These are phyloP conservation scores for Cadophora sp. DNA, from an alignment of 2,329 filamentous ascomycete genomes.

Conservation along the genomic window DNA sequence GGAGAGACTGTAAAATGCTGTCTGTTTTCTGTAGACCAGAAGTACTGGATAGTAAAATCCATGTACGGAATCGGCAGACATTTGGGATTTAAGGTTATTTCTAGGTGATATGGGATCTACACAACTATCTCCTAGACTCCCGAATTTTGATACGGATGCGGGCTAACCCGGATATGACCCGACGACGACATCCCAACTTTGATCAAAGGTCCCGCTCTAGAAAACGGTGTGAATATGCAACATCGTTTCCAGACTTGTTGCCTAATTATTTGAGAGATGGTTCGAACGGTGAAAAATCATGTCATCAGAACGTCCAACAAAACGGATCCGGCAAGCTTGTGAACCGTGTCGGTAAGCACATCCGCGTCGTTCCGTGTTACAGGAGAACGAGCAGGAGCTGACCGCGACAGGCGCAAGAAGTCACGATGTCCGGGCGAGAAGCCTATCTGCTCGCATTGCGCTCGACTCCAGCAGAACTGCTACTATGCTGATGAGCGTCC, in stretches of 20 bases:
- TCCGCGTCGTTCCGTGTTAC: not conserved
- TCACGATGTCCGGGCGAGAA: conserved; percentile 57
- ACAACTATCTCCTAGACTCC: too few relatives aligned
- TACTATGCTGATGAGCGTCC: conserved; percentile 48
- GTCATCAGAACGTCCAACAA: conserved; percentile 41
- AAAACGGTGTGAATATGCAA: too few relatives aligned
- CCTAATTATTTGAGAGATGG: too few relatives aligned
- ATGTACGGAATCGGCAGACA: too few relatives aligned
- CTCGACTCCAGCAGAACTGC: conserved; percentile 54
- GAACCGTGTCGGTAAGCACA: conserved; percentile 46
- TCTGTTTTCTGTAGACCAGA: too few relatives aligned
- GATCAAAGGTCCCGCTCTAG: not conserved
- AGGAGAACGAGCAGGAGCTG: not conserved
- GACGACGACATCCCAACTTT: conserved; percentile 4
- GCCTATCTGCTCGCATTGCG: conserved; percentile 56
- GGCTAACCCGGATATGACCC: conserved; percentile 4
- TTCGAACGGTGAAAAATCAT: too few relatives aligned
- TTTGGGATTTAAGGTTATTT: too few relatives aligned
- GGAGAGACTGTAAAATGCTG: too few relatives aligned
- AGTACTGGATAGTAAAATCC: too few relatives aligned
- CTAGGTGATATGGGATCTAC: too few relatives aligned
- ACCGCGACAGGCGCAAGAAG: conserved; percentile 54
- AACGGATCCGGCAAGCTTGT: conserved; percentile 45
- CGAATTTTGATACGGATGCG: conserved; percentile 7
- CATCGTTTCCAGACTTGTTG: too few relatives aligned